Evolutionary conservation across 306 rosid genomes (phyloP), one percentile per base, ranked within the genome.

Genomic region (Gastrolobium villosum): DNA sequence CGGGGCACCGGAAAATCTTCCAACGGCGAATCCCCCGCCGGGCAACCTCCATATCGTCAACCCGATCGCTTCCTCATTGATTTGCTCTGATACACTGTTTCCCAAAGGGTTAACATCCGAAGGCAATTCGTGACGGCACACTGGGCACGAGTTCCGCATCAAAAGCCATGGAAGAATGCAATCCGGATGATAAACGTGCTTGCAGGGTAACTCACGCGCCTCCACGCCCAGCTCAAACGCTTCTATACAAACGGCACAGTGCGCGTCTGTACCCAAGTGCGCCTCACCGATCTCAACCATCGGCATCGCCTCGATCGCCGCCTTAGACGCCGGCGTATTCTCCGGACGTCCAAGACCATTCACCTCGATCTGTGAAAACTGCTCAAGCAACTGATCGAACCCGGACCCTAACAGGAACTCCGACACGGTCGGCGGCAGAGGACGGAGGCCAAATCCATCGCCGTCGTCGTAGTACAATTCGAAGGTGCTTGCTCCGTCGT

Each of bases 81-180:
- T 34, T 65, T 81, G 86, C n/a, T 84, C 90, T 0, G 94, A 35
- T 39, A 84, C 63, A n/a, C 84, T 76, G 37, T 70, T 43, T 11
- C 75, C 84, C 10, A 76, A 54, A 0, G 83, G 31, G 34, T 34
- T 74, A 9, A 65, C 80, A 50, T 90, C 98, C 1, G 96, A 76
- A 15, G 99, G 97, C 44, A 95, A 79, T 87, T 95, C 96, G 79
- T 84, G 95, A 1, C 99, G 98, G 77, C 99, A 95, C 8, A 95
- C 97, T 0, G 99, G 99, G 70, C 99, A 95, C 2, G 99, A 92
- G 77, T 92, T 95, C 5, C 97, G 82, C 69, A 92, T 75, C 7
- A 97, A 83, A 3, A 95, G 92, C 99, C 99, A 95, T 0, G 99
- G 99, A 5, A 95, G 88, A 66, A 95, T 94, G 49, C 99, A 94